Conservation (phyloP, 805 yeast species). For the Candida tammaniensis region DNA sequence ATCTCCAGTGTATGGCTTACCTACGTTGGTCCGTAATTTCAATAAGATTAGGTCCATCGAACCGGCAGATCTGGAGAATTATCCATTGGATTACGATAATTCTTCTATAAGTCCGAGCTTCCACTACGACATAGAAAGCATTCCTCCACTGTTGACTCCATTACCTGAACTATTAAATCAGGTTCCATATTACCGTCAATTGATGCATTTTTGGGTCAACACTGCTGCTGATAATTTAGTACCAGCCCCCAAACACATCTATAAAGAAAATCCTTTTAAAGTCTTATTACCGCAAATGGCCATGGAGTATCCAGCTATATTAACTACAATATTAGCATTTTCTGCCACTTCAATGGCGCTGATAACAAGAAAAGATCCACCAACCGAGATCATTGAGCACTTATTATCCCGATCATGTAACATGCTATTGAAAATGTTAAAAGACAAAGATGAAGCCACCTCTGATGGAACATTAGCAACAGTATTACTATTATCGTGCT, state of each 20-base stretch:
- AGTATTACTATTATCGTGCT: slow-evolving; percentile 56
- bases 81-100: slow-evolving; percentile 7
- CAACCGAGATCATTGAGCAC: slow-evolving; percentile 46
- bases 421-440: slow-evolving; percentile 51
- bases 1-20: not conserved
- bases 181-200: slow-evolving; percentile 58
- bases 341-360: slow-evolving; percentile 31
- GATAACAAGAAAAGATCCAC: slow-evolving; percentile 24
- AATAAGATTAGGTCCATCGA: not conserved
- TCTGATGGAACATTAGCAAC: slow-evolving; percentile 68
- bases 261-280: slow-evolving; percentile 64
- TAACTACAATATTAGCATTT: slow-evolving; percentile 52
- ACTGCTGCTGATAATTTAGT: slow-evolving; percentile 61
- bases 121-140: slow-evolving; percentile 5
- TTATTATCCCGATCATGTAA: slow-evolving; percentile 55
- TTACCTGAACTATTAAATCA: slow-evolving; percentile 59
- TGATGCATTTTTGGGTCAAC: slow-evolving; percentile 61
- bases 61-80: slow-evolving; percentile 7
- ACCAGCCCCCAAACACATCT: slow-evolving; percentile 58
- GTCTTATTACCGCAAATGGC: slow-evolving; percentile 68
- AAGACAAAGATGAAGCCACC: slow-evolving; percentile 50
- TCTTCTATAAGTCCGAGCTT: slow-evolving; percentile 1
- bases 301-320: slow-evolving; percentile 51
- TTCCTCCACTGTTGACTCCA: slow-evolving; percentile 40
- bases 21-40: not conserved